Evolutionary conservation across 176 grass and related monocot genomes (phyloP), one percentile per base, ranked within the genome.

Genomic region (Rhipidocladum racemiflorum): DNA sequence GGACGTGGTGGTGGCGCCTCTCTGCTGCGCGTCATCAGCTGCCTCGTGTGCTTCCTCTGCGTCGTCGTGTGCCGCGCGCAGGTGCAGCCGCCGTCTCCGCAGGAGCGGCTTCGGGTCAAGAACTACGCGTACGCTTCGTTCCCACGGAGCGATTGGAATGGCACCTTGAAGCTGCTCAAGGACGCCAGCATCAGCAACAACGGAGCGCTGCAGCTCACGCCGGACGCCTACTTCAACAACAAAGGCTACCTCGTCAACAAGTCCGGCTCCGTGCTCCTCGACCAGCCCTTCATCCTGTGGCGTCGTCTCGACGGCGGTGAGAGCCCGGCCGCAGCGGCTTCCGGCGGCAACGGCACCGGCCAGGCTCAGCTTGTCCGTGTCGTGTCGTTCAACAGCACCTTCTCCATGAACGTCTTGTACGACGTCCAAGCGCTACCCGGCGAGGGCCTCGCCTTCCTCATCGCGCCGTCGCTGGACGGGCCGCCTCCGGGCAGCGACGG

Each of bases 171-270:
- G 9, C 0, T 28, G 53, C 63, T n/a, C 42, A 25, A 4, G 5
- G 39, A 49, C 28, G 85, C 91, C 23, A 3, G 2, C n/a, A 61
- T 83, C 30, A 32, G 30, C 82, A 54, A 23, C 55, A 2, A 18
- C 24, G 85, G 91, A 44, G 91, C 91, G 14, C 83, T 93, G 15
- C 91, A 93, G 85, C 44, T 93, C 74, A 83, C 88, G 24, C 88
- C 85, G 0, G 91, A 93, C 82, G 20, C 61, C n/a, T n/a, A n/a
- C 15, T 1, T 0, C 1, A 90, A 93, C 82, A 0, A 0, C 3
- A 0, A 1, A 18, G 5, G 0, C 55, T 61, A 3, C 80, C 63
- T 61, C 53, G 1, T 9, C 30, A 66, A 90, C 85, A 93, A 76
- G 56, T 75, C 91, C 63, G 91, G 91, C 64, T 40, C 62, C 66